These are phyloP conservation scores for Capsicum chinense DNA, from an alignment of 257 asterid genomes.

Conservation along the genomic window DNA sequence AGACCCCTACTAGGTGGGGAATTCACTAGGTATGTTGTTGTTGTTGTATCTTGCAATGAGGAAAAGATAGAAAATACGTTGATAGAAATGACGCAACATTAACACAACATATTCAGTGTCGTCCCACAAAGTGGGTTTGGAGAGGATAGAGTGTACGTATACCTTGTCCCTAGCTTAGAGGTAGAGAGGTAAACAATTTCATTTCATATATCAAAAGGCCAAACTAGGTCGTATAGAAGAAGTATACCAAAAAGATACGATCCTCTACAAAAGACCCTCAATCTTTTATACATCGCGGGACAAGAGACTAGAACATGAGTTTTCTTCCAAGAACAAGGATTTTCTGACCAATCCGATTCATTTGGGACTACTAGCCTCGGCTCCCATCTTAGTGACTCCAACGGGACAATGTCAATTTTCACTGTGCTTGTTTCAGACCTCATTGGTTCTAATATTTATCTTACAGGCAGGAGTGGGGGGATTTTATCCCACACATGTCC, in stretches of 20 bases:
- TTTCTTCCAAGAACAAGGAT: not conserved
- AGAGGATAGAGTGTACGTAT: not conserved
- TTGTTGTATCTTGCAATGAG: not conserved
- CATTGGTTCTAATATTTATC: no score
- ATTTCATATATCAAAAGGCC: no score
- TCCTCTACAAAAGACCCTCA: no score
- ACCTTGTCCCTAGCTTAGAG: not conserved
- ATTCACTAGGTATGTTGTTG: no score
- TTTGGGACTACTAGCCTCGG: not conserved
- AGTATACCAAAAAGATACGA: no score
- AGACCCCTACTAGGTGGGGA: no score
- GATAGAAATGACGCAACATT: not conserved
- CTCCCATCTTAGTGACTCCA: not conserved
- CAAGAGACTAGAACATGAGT: not conserved
- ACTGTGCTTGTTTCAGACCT: no score
- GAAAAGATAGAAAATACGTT: not conserved
- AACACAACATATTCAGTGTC: not conserved
- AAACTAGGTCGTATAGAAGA: no score
- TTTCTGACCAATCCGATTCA: not conserved
- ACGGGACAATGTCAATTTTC: not conserved
- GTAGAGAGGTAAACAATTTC: not conserved
- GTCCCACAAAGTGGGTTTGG: not conserved
- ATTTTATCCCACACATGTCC: no score
- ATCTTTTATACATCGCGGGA: no score
- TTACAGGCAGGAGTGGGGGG: no score